Base-by-base conservation (phyloP, 345 rosid species). In the Anastatica hierochuntica region DNA sequence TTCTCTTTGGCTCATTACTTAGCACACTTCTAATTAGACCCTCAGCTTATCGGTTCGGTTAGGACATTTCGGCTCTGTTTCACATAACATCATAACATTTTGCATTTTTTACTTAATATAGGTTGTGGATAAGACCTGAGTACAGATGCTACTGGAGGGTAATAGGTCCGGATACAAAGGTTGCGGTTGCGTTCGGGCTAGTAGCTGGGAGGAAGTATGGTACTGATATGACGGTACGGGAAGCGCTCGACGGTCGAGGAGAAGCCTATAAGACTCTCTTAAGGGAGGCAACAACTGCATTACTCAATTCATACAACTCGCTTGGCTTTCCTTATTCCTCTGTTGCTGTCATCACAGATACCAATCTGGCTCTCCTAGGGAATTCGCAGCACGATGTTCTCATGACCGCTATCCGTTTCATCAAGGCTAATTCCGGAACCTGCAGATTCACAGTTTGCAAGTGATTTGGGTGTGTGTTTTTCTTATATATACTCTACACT, bases 61-160 rank as follows among this genome's bases (percentile, higher is more conserved):
- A n/a, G n/a, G n/a, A n/a, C n/a, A n/a, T n/a, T n/a, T n/a, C n/a
- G n/a, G n/a, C n/a, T n/a, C 27, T 24, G 6, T 24, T 24, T 24
- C 27, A 24, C 27, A 24, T 24, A 24, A 24, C 27, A 24, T 10
- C 26, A 45, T n/a, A 47, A 63, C 42, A 46, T 50, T 56, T 43
- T 45, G 39, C 13, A 33, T 53, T 33, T 44, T 26, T 29, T 31
- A 30, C 14, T 26, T 45, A 2, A 3, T 14, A 10, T 70, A 87
- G 92, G 81, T 66, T 67, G 23, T 84, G 96, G 98, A 68, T 51
- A 12, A 78, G 45, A 78, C 68, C 84, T 10, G 80, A 82, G 52
- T 72, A 87, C 74, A 82, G 64, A 62, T 90, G 96, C 66, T 76
- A 80, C 70, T 87, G 98, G 98, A 84, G 75, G 60, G 75, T 15